Evolutionary conservation across 75 land plant species (phyloP).

Genomic region (Picea glauca): DNA sequence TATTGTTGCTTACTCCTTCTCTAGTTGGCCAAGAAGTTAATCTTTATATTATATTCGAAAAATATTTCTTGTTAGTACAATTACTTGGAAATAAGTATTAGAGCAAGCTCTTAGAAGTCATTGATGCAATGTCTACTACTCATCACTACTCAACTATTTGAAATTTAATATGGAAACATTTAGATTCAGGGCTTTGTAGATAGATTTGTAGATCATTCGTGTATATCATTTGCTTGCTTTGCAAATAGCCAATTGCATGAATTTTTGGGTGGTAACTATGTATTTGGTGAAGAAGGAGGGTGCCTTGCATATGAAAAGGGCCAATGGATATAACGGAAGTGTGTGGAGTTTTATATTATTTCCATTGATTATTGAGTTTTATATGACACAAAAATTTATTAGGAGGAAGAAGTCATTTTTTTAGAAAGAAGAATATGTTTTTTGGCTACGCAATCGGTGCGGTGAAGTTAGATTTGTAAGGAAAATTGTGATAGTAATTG

Average conservation of each 20-base stretch:
- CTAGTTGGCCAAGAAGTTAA: not conserved
- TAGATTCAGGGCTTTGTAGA: not conserved
- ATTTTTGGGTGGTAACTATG: conserved; percentile 73
- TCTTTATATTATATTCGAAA: not conserved
- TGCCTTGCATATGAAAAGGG: conserved; percentile 72
- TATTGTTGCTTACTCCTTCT: not conserved
- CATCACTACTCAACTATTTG: not conserved
- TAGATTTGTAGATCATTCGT: not conserved
- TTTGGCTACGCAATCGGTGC: conserved; percentile 42
- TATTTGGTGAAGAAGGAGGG: conserved; percentile 59
- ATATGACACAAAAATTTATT: not conserved
- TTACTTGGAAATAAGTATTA: conserved; percentile 80
- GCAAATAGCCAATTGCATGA: conserved; percentile 62
- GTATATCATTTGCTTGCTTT: conserved; percentile 9
- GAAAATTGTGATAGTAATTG: conserved; percentile 12
- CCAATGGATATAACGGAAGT: conserved; percentile 78
- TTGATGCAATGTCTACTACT: conserved; percentile 72
- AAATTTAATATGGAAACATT: not conserved
- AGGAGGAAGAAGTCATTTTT: not conserved
- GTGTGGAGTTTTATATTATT: not conserved
- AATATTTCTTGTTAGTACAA: conserved; percentile 18
- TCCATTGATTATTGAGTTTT: not conserved
- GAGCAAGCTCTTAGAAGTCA: conserved; percentile 75
- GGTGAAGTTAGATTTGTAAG: conserved; percentile 47
- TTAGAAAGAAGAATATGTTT: not conserved